Percentiles rank a stretch among this genome's conserved stretches.
Evolutionary conservation across 805 yeast species (phyloP).

Genomic region (Lipomyces lipofer): DNA sequence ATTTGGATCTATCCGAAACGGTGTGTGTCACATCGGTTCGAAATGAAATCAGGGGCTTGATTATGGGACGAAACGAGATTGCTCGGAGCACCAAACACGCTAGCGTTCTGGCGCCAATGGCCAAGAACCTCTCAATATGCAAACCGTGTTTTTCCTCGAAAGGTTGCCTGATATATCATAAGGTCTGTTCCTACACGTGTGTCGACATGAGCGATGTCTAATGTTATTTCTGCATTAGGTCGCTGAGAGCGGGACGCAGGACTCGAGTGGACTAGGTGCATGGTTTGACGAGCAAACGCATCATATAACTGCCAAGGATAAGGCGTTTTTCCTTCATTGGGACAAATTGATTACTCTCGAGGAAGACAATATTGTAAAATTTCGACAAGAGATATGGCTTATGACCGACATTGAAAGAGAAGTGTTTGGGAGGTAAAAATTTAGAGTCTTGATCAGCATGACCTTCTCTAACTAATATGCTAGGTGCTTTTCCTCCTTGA

Average conservation of each 20-base stretch:
- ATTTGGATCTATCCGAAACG: conserved; percentile 62
- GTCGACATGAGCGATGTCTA: no score
- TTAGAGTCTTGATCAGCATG: conserved; percentile 57
- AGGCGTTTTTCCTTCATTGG: conserved; percentile 69
- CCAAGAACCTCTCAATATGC: conserved; percentile 25
- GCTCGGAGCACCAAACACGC: conserved; percentile 56
- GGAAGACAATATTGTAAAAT: conserved; percentile 55
- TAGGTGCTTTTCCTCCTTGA: conserved; percentile 49
- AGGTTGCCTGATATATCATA: conserved; percentile 44
- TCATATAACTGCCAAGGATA: conserved; percentile 52
- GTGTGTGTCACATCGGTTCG: conserved; percentile 54
- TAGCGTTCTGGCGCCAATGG: conserved; percentile 11
- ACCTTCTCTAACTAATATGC: no score
- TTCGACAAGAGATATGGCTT: conserved; percentile 70
- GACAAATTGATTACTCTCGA: conserved; percentile 71
- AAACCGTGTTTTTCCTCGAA: conserved; percentile 33
- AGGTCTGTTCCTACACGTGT: no score
- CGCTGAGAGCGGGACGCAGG: conserved; percentile 58
- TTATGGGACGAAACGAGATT: conserved; percentile 70
- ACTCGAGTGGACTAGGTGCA: conserved; percentile 55
- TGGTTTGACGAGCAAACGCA: conserved; percentile 52
- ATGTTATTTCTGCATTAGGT: no score
- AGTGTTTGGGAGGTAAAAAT: conserved; percentile 53
- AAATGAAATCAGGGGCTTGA: conserved; percentile 63
- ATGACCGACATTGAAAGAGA: conserved; percentile 62